A percentile compares a stretch with the other conserved stretches of the same genome.
phyloP scores from a whole-genome alignment of 1,139 yeast species.

The Suhomyces chickasaworum region DNA sequence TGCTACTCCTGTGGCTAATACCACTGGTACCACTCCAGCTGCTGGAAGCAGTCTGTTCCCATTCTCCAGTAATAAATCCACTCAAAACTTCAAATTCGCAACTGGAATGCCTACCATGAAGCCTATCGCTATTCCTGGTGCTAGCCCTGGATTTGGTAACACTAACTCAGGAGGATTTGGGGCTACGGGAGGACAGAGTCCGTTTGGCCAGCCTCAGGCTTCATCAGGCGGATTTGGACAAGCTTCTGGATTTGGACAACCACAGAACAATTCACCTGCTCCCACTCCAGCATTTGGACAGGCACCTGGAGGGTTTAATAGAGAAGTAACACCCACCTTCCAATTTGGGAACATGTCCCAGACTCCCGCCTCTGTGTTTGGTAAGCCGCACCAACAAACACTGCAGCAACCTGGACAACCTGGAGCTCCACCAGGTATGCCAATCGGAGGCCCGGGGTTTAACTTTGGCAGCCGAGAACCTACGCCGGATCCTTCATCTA shows the following conservation, averaged over 20 bases:
- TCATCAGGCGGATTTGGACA: neutral
- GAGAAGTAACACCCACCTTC: slow-evolving; percentile 16
- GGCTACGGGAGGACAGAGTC: neutral
- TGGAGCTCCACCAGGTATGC: neutral
- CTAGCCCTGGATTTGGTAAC: slow-evolving; percentile 2
- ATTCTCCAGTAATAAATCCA: slow-evolving; percentile 7
- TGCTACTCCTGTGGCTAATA: slow-evolving; percentile 5
- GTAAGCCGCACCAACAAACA: slow-evolving; percentile 13
- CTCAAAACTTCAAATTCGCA: slow-evolving; percentile 16
- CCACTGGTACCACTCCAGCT: neutral
- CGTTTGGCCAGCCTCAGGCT: neutral
- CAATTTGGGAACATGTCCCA: slow-evolving; percentile 13
- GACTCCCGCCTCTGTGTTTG: slow-evolving; percentile 17
- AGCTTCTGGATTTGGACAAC: slow-evolving; percentile 3
- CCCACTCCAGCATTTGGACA: slow-evolving; percentile 3
- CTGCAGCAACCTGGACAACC: slow-evolving; percentile 4
- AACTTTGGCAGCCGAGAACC: slow-evolving; percentile 24
- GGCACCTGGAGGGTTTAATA: slow-evolving; percentile 6
- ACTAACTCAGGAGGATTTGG: slow-evolving; percentile 6
- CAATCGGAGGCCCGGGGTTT: slow-evolving; percentile 6
- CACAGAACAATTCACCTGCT: neutral
- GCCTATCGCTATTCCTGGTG: slow-evolving; percentile 5
- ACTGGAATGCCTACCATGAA: slow-evolving; percentile 14
- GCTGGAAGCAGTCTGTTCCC: slow-evolving; percentile 11
- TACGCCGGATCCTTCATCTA: slow-evolving; percentile 34